Base-by-base conservation (phyloP, 306 rosid genomes). In the Cicer cuneatum region DNA sequence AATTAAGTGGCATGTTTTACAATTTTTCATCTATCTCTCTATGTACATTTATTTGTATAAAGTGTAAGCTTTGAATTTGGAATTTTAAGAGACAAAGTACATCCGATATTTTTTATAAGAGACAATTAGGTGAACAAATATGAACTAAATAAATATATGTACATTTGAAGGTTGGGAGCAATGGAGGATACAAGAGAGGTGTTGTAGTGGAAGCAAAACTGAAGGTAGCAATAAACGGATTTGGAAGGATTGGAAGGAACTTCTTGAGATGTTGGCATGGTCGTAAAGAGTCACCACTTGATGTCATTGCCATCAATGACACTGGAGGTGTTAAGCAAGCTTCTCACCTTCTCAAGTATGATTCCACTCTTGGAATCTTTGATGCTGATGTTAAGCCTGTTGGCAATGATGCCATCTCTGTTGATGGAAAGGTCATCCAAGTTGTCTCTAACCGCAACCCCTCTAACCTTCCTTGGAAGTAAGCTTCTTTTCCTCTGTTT, bases 231-330 rank as follows among this genome's bases (percentile, higher is more conserved):
- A 93, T 93, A 43, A 93, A 93, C 63, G 98, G 98, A 11, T 93
- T 91, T 49, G 98, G 98, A 18, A 89, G 98, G 71, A 93, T 93
- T 46, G 98, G 98, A 15, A 84, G 98, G 85, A 93, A 93, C 85
- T 93, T 93, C 85, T 82, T 93, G 90, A 83, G 98, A 82, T 93
- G 98, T 81, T 93, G 97, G 98, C 98, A 93, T 58, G 98, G 98
- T 0, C 89, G 98, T 10, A 93, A 89, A 72, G 98, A 93, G 45
- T 91, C 97, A 1, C 98, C 97, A n/a, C 85, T 94, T 8, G 99
- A 94, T 37, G 90, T 94, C 63, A 78, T 94, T 72, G 97, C 93
- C 78, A 91, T 94, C 88, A 94, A 94, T 51, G 97, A 94, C 86
- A 87, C 96, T 0, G 99, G 99, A 13, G 99, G 99, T 29, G 85